Evolutionary conservation across 305 asterid genomes (phyloP), one percentile per base, ranked within the genome.

Genomic region (Fraxinus angustifolia): DNA sequence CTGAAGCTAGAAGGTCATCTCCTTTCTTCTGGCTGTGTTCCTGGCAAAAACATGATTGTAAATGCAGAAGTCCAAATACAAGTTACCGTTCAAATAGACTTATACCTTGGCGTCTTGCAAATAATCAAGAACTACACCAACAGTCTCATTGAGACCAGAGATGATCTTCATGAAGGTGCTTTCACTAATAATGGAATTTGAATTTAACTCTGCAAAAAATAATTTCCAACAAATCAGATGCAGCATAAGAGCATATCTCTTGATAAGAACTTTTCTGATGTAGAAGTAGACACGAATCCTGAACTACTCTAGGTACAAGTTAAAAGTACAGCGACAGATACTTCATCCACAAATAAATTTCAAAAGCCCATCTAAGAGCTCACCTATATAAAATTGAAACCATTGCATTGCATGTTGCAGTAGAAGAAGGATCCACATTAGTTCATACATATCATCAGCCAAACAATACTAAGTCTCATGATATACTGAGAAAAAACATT

Each of bases 1-100:
- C 97, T 30, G 96, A 93, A 36, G 98, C 99, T 84, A 95, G 88
- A 80, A 95, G 96, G 89, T 92, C 97, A 82, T 92, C 91, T 82
- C 99, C 99, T 87, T 90, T 94, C 83, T 87, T 91, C 83, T 87
- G 87, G 58, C 91, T 93, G 79, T 95, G 99, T 70, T 92, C 97
- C 96, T 93, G 86, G 79, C 78, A 76, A 84, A 80, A 87, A 85
- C 81, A 85, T 71, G 45, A 42, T 75, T 71, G 70, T n/a, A 36
- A 77, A 83, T 84, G 67, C 79, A 78, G 40, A 81, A 53, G 81
- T 38, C 28, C 58, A 65, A 48, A 2, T 67, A 50, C 50, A 6
- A 40, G 75, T 68, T 8, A 72, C 21, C 67, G 65, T 58, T 73
- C 34, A 81, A 77, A 80, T 79, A 81, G 34, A 80, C 58, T 58